Evolutionary conservation across 164 flowering plant genomes (phyloP), one percentile per base, ranked within the genome.

Genomic region (Chimonanthus praecox): DNA sequence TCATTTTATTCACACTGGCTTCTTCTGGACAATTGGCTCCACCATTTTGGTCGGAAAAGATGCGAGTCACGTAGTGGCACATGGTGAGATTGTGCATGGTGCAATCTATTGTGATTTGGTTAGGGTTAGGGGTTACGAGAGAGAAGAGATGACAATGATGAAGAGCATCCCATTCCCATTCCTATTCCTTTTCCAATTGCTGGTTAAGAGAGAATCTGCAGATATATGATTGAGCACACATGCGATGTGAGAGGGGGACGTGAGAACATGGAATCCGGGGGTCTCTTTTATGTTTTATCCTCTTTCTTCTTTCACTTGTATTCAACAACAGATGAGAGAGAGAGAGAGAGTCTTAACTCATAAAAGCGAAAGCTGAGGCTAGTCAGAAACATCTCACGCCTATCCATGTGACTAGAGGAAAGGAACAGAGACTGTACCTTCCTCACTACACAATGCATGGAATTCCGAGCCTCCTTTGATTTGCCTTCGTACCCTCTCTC

Each of bases 381-480:
- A 50, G 54, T 44, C 50, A 45, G 43, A 43, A 71, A 15, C 49
- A 33, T 48, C 49, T 33, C 7, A 18, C 49, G 16, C 16, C 20
- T 44, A 44, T 11, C 72, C 8, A 63, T 33, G 66, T 63, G 66
- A 33, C 46, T 13, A 2, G 6, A 9, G 21, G 10, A 20, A 33
- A 18, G 21, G 66, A 45, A 15, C 49, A 3, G 7, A 8, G 15
- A 13, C 16, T 11, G 11, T 18, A 9, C 46, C 6, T 43, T 6
- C 33, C 66, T 18, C 47, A 47, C 16, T 13, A 54, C 60, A 54
- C 4, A 54, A 58, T 21, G 64, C 73, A 58, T 71, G 65, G 65
- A 71, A 71, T 71, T 71, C 73, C 73, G 73, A 58, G 73, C 73
- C 64, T 54, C 60, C 60, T 54, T 71, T 71, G 18, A 33, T 33